Evolutionary conservation across 73 alveolate genomes (phyloP).

Genomic region (Symbiodinium natans): DNA sequence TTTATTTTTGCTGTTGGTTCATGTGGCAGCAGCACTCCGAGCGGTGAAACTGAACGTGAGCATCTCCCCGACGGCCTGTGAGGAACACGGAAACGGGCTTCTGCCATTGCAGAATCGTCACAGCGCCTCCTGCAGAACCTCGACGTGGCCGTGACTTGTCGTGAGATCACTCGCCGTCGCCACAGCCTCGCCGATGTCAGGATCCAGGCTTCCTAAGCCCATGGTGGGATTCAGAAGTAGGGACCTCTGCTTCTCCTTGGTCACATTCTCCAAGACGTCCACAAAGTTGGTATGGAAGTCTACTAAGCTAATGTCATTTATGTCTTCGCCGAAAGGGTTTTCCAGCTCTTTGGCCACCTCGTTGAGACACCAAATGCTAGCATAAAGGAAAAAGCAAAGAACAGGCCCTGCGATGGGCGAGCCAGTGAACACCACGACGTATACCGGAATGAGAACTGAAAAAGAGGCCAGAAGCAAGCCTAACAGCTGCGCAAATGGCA

Average conservation of each 20-base stretch:
- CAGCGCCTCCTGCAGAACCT: neutral
- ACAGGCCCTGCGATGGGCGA: slow-evolving; percentile 37
- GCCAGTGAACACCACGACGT: slow-evolving; percentile 72
- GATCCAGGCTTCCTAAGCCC: neutral
- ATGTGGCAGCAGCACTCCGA: too few species aligned
- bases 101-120: neutral
- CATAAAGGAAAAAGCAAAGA: slow-evolving; percentile 75
- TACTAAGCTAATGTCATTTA: slow-evolving; percentile 7
- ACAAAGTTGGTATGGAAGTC: neutral
- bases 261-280: neutral
- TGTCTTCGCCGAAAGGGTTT: slow-evolving; percentile 83
- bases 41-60: too few species aligned
- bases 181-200: neutral
- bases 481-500: slow-evolving; percentile 22
- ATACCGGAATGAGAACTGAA: neutral
- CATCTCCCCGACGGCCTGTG: too few species aligned
- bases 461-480: neutral
- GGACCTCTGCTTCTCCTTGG: neutral
- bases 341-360: slow-evolving; percentile 94
- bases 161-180: neutral
- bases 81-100: too few species aligned
- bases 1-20: too few species aligned
- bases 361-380: slow-evolving; percentile 85
- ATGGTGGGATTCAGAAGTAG: neutral
- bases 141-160: neutral